phyloP scores from a whole-genome alignment of 2,329 filamentous ascomycete species.

The Fusarium sulawesiense region DNA sequence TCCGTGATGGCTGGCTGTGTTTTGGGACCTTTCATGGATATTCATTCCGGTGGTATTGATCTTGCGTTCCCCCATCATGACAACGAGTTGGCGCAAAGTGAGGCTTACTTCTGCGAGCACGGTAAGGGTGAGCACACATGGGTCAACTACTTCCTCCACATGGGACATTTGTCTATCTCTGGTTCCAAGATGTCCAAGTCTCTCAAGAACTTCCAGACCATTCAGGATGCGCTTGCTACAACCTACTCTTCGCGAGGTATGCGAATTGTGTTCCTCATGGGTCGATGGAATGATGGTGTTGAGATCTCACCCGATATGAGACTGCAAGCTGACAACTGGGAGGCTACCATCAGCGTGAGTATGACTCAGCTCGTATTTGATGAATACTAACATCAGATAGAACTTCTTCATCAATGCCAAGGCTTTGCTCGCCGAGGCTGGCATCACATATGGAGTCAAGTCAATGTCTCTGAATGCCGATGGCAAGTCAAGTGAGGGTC shows the following conservation, averaged over 20 bases:
- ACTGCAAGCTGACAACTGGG: conserved; percentile 80
- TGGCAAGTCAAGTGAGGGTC: conserved; percentile 47
- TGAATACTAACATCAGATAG: conserved; percentile 48
- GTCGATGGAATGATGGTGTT: conserved; percentile 89
- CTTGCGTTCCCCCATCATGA: conserved; percentile 92
- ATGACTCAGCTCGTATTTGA: neutral
- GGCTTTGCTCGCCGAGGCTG: conserved; percentile 62
- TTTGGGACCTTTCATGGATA: conserved; percentile 87
- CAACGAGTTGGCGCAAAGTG: conserved; percentile 90
- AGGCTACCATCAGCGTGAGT: conserved; percentile 76
- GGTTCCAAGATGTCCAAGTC: conserved; percentile 97
- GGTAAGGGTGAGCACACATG: conserved; percentile 73
- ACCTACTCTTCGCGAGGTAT: conserved; percentile 82
- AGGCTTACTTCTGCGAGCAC: conserved; percentile 78
- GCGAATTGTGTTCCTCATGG: conserved; percentile 87
- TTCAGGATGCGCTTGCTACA: conserved; percentile 79
- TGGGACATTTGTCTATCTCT: conserved; percentile 87
- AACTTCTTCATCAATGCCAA: conserved; percentile 71
- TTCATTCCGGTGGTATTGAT: conserved; percentile 93
- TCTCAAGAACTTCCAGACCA: conserved; percentile 95
- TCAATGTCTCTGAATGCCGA: conserved; percentile 53
- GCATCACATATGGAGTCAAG: conserved; percentile 50
- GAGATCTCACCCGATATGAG: conserved; percentile 90
- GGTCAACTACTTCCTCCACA: conserved; percentile 97
- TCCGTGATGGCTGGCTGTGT: conserved; percentile 93